phyloP scores from a whole-genome alignment of 78 protist species.

The Blattamonas nauphoetae region DNA sequence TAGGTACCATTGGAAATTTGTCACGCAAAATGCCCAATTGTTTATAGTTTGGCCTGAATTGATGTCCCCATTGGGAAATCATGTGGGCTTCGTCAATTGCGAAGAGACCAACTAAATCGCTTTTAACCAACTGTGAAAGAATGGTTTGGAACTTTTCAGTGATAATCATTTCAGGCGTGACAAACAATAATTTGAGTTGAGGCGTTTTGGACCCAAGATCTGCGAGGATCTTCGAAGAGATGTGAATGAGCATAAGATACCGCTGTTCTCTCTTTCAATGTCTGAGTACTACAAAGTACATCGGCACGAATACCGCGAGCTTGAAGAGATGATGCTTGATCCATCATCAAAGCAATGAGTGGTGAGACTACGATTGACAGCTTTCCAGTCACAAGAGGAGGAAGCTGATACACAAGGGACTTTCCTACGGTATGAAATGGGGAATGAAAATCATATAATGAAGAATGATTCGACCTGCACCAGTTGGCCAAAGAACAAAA shows the following conservation, averaged over 20 bases:
- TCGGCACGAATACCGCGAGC: background rate
- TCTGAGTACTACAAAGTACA: background rate
- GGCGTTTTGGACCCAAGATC: background rate
- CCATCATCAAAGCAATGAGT: background rate
- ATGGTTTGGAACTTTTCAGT: background rate
- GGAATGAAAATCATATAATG: background rate
- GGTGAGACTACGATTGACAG: conserved; percentile 5
- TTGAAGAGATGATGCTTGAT: background rate
- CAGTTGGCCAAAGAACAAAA: background rate
- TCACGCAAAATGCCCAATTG: background rate
- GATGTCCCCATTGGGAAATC: conserved; percentile 35
- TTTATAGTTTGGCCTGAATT: background rate
- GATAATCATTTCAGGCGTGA: conserved; percentile 19
- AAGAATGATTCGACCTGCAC: background rate
- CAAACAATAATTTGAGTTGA: background rate
- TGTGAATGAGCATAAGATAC: background rate
- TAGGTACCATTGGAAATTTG: conserved; percentile 11
- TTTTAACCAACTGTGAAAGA: background rate
- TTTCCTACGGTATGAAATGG: background rate
- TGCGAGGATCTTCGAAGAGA: background rate
- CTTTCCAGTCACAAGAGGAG: background rate
- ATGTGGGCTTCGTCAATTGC: conserved; percentile 27
- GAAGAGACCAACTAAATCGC: background rate
- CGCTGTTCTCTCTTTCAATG: background rate
- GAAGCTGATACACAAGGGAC: background rate